Evolutionary conservation across 331 rosid species (phyloP), one percentile per base, ranked within the genome.

Genomic region (Rhamnella rubrinervis): DNA sequence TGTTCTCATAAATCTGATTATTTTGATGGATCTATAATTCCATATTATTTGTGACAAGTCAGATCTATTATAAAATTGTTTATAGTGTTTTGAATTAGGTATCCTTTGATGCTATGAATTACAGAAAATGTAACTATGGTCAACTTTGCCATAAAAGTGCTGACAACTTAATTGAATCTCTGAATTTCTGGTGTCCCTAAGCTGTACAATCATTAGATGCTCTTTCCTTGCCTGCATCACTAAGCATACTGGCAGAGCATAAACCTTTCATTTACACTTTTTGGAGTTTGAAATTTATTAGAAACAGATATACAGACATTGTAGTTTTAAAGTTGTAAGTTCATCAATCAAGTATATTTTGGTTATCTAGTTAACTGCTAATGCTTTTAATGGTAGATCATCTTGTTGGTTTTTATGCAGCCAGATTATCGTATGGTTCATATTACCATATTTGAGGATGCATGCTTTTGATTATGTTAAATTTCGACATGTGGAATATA

Each of bases 21-120:
- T 55, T 56, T 70, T 77, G n/a, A 31, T 59, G 66, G 67, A 77
- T 37, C 37, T 57, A 66, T 68, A 51, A 25, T 8, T 13, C 38
- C 72, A 73, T 65, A 7, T 37, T 60, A 15, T 20, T 49, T 9
- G 28, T 19, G 35, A 62, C 14, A 49, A 59, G 39, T 35, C 51
- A 14, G 59, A 31, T 0, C 12, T 20, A 41, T 15, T 31, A 41
- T 44, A 75, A 23, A 64, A 53, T 61, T n/a, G 63, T 77, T 59
- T 19, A 41, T 52, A 62, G 25, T 69, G 59, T 21, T 46, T 66
- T 67, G 58, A 67, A 18, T 18, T 25, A 26, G 35, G 75, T 65
- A 67, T 73, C 44, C 62, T 67, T 20, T 69, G 23, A 7, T 59
- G 41, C 58, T 26, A 44, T 63, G 20, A 46, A 2, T 8, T 68